Conservation (phyloP, 495 filamentous ascomycete species). For the Antarctomyces pellizariae region DNA sequence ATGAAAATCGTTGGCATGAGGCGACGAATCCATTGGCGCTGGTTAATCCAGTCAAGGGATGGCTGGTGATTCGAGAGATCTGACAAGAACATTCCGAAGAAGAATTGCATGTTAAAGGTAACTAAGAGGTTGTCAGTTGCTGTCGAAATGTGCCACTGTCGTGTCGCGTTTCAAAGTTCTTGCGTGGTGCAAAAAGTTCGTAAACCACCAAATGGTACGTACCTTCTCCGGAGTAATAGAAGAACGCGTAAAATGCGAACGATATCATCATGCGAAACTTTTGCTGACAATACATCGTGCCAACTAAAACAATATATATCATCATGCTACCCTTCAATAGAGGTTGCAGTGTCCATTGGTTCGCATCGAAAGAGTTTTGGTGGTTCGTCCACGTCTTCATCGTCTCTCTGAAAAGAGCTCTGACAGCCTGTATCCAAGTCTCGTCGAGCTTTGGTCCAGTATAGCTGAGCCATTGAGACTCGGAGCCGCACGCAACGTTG, state of each 20-base stretch:
- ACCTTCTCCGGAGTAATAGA: constrained; percentile 25
- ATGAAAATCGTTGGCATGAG: constrained; percentile 22
- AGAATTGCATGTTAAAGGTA: constrained; percentile 34
- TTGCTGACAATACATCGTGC: constrained; percentile 30
- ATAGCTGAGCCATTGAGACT: constrained; percentile 36
- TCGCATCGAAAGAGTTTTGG: constrained; percentile 34
- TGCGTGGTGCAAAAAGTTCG: too few species aligned
- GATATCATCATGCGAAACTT: constrained; percentile 29
- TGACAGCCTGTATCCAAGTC: constrained; percentile 16
- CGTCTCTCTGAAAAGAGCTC: constrained; percentile 22
- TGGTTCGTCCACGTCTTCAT: constrained; percentile 33
- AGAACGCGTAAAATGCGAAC: constrained; percentile 26
- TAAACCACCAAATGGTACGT: constrained; percentile 6
- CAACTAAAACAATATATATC: constrained; percentile 31
- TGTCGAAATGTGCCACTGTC: too few species aligned
- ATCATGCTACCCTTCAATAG: constrained; percentile 36
- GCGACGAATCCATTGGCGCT: constrained; percentile 21
- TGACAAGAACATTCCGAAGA: constrained; percentile 39
- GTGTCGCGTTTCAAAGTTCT: too few species aligned
- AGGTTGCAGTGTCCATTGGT: constrained; percentile 43
- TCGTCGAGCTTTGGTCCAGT: constrained; percentile 20
- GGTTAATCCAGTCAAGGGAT: constrained; percentile 25
- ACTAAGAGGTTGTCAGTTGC: constrained; percentile 16
- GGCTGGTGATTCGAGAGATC: constrained; percentile 31
- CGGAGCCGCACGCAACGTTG: constrained; percentile 26